Evolutionary conservation across 1,284 basidiomycete species (phyloP), one percentile per base, ranked within the genome.

Genomic region (Nidula niveotomentosa): DNA sequence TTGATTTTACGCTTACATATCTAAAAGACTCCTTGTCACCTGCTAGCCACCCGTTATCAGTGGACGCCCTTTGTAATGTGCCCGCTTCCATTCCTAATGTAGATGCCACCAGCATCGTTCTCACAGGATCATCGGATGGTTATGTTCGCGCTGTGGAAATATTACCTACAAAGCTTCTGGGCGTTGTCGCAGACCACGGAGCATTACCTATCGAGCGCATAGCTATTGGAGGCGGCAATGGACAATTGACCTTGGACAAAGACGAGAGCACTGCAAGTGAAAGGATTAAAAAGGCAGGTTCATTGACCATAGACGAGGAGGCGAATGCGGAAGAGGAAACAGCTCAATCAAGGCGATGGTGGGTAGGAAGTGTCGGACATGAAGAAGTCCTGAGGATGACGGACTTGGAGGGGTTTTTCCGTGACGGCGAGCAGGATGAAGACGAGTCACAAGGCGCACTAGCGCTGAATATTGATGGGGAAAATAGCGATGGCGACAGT

Each of bases 101-200:
- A 12, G 81, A 89, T 58, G 76, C 85, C 9, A 72, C 83, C 23
- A 85, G 84, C 53, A 93, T 91, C 0, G 83, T 98, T 53, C 83
- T 96, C 1, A 96, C 96, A 0, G 96, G 96, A 2, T 96, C 93
- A 0, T 94, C 94, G 3, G 96, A 98, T 68, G 96, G 96, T 0
- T 81, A 95, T 63, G 79, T 98, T 37, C 85, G 96, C 47, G 93
- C 93, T 34, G 90, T 98, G 1, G 88, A 96, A 67, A 79, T 98
- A 37, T 80, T 96, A 53, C 96, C 96, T 0, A 94, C 92, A 58
- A 93, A 94, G 66, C 80, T 98, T 17, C 72, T 97, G 34, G 96
- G 96, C 13, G 89, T 96, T 41, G 86, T 98, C 43, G 91, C 91
- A 10, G 92, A 95, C 62, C 94, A 97, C 63, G 91, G 91, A 8